phyloP scores from a whole-genome alignment of 2,329 filamentous ascomycete genomes.

The Fusarium domesticum region DNA sequence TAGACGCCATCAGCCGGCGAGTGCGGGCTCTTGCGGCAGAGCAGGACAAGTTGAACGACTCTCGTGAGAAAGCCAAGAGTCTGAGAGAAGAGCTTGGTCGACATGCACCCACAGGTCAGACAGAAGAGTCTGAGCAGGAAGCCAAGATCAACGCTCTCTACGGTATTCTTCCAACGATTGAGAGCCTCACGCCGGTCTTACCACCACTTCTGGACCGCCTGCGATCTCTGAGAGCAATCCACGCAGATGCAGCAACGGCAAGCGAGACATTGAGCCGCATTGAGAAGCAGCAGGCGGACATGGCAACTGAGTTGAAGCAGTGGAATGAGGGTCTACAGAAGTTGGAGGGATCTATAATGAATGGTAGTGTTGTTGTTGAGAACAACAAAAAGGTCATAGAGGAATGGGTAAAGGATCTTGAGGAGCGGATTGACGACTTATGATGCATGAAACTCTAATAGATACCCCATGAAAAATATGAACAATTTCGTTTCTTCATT shows the following conservation, averaged over 20 bases:
- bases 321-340: slow-evolving; percentile 81
- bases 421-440: slow-evolving; percentile 67
- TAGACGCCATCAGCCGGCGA: slow-evolving; percentile 68
- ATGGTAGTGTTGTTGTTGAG: slow-evolving; percentile 67
- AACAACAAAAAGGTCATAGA: slow-evolving; percentile 83
- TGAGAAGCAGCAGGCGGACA: slow-evolving; percentile 76
- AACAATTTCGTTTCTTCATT: background rate
- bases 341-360: slow-evolving; percentile 71
- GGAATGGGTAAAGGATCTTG: slow-evolving; percentile 83
- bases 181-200: slow-evolving; percentile 78
- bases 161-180: slow-evolving; percentile 82
- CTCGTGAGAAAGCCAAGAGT: slow-evolving; percentile 59
- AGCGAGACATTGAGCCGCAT: slow-evolving; percentile 73
- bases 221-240: slow-evolving; percentile 77
- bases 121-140: slow-evolving; percentile 64
- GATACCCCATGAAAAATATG: slow-evolving; percentile 31
- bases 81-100: slow-evolving; percentile 58
- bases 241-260: slow-evolving; percentile 81
- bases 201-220: slow-evolving; percentile 83
- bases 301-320: slow-evolving; percentile 77
- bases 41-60: slow-evolving; percentile 67
- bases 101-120: slow-evolving; percentile 41
- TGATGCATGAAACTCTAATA: slow-evolving; percentile 33
- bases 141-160: slow-evolving; percentile 91
- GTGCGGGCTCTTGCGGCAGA: slow-evolving; percentile 70